phyloP scores from a whole-genome alignment of 2,329 filamentous ascomycete genomes.

The Colletotrichum sansevieriae region DNA sequence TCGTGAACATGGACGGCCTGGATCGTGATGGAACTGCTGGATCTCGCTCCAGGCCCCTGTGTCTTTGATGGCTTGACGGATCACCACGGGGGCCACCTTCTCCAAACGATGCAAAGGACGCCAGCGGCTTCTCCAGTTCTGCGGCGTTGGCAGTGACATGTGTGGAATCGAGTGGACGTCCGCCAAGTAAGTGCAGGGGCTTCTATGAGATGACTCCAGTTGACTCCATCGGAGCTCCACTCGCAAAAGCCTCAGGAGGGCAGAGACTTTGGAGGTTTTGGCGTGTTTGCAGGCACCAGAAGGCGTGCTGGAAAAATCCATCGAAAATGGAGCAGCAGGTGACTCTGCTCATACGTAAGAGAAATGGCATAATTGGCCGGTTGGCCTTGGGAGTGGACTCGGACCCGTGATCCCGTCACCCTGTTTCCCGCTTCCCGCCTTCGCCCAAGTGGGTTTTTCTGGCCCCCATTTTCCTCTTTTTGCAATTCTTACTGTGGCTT shows the following conservation, averaged over 20 bases:
- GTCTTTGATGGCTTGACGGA: too few relatives aligned
- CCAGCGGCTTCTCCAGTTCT: slow-evolving; percentile 16
- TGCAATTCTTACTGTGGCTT: too few relatives aligned
- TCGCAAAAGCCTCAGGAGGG: not conserved
- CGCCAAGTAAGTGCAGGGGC: not conserved
- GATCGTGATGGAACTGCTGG: slow-evolving; percentile 36
- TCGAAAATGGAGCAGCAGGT: slow-evolving; percentile 26
- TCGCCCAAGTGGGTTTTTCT: too few relatives aligned
- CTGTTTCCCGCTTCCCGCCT: slow-evolving; percentile 29
- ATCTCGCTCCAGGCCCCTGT: not conserved
- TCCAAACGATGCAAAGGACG: not conserved
- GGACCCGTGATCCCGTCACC: slow-evolving; percentile 9
- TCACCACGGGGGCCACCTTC: not conserved
- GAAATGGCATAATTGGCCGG: slow-evolving; percentile 27
- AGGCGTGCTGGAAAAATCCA: not conserved
- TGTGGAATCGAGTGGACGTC: slow-evolving; percentile 27
- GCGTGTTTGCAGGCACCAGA: not conserved
- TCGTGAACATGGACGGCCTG: slow-evolving; percentile 24
- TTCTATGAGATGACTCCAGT: not conserved
- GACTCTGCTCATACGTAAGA: slow-evolving; percentile 34
- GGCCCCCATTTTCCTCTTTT: too few relatives aligned
- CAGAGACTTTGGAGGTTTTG: not conserved
- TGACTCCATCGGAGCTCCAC: not conserved
- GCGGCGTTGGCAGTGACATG: slow-evolving; percentile 35
- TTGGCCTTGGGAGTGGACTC: slow-evolving; percentile 35